Evolutionary conservation across 1,284 basidiomycete genomes (phyloP).

Genomic region (Austroboletus niveus): DNA sequence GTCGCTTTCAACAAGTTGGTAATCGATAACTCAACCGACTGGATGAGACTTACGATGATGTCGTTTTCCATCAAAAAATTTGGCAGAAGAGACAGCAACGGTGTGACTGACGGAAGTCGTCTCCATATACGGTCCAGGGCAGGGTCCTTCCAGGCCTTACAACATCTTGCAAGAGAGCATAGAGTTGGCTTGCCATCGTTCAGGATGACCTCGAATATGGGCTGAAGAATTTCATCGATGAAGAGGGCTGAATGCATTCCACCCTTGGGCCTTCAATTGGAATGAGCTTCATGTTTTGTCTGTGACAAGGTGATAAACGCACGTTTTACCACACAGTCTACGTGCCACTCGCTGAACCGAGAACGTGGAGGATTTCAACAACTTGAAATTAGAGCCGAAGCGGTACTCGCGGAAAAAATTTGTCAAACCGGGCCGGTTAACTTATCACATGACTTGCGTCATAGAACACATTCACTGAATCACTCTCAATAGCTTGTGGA

Average conservation of each 20-base stretch:
- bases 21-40: neutral
- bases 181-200: conserved; percentile 33
- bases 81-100: conserved; percentile 47
- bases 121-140: conserved; percentile 56
- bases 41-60: conserved; percentile 11
- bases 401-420: conserved; percentile 7
- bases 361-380: neutral
- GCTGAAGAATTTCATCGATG: conserved; percentile 51
- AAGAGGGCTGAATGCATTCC: conserved; percentile 49
- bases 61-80: conserved; percentile 14
- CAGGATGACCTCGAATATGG: conserved; percentile 40
- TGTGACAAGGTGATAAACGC: neutral
- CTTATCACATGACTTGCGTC: conserved; percentile 9
- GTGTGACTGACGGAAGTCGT: conserved; percentile 43
- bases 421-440: no score
- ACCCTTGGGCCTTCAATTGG: neutral
- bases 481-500: no score
- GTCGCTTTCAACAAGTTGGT: conserved; percentile 10
- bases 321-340: conserved; percentile 4
- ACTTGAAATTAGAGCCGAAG: conserved; percentile 1
- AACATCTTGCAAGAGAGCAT: conserved; percentile 38
- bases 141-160: conserved; percentile 55
- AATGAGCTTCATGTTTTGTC: neutral
- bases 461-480: no score
- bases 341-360: no score